Evolutionary conservation across 2,329 filamentous ascomycete genomes (phyloP), one percentile per base, ranked within the genome.

Genomic region (Bertia moriformis): DNA sequence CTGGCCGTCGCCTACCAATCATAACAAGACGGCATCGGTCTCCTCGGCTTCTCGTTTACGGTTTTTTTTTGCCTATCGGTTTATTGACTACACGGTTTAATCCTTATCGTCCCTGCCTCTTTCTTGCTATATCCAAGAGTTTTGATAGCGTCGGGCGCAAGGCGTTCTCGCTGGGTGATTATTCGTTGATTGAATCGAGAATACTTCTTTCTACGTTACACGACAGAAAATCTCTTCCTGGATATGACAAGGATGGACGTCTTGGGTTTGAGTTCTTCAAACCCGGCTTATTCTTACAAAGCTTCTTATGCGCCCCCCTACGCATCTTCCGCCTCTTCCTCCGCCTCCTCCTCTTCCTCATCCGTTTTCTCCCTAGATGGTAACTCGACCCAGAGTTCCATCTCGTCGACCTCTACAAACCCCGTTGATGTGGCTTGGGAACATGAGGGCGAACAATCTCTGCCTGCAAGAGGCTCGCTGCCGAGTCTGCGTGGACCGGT

Each of bases 311-410:
- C 32, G 10, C 32, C 10, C 17, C 71, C 77, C 46, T 88, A 85
- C 60, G 73, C 72, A 55, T 72, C 76, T 43, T 78, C 80, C 32
- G 63, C 86, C 66, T 74, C 78, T 52, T 80, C 80, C 41, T 83
- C 82, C 48, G 75, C 81, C 42, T 86, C 83, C 19, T 81, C 81
- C 41, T 87, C 83, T 15, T 73, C 79, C 42, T 73, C 77, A 41
- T 91, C 84, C 22, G 69, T 86, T 49, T 91, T 85, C 68, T 91
- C 85, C 47, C 69, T 81, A 51, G 71, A 67, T 38, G 79, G 76
- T 41, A 78, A 74, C 15, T 84, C 82, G 40, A 74, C 81, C 49
- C 78, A 79, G 43, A 77, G 78, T 30, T 77, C 74, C 40, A 58
- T 71, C 45, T 78, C 78, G 40, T 67, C 73, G 43, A 67, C 69